Conservation (phyloP, 2,329 filamentous ascomycete species). For the Fusarium sp. region DNA sequence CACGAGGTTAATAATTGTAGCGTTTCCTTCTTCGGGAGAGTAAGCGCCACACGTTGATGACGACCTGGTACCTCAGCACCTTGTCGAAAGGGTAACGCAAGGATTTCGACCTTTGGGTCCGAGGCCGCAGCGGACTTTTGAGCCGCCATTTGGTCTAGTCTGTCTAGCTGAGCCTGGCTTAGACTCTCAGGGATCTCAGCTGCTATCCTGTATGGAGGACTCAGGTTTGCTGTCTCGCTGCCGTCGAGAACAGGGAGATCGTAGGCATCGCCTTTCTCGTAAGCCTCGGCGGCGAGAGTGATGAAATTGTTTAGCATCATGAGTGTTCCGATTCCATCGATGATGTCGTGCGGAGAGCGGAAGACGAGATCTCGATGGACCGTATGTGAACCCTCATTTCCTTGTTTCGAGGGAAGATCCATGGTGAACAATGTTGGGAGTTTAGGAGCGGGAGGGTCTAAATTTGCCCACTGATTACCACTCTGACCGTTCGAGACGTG, state of each 20-base stretch:
- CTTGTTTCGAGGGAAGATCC: background rate
- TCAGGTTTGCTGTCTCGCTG: slow-evolving; percentile 30
- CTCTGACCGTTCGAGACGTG: slow-evolving; percentile 43
- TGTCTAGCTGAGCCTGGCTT: background rate
- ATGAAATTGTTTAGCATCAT: slow-evolving; percentile 52
- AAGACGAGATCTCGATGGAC: slow-evolving; percentile 52
- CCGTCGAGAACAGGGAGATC: slow-evolving; percentile 37
- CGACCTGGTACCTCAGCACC: slow-evolving; percentile 34
- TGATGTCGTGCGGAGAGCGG: slow-evolving; percentile 56
- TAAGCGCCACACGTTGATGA: slow-evolving; percentile 47
- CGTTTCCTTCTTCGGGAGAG: slow-evolving; percentile 35
- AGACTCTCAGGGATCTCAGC: rapidly evolving
- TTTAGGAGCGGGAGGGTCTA: slow-evolving; percentile 52
- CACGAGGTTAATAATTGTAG: slow-evolving; percentile 34
- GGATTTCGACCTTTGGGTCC: background rate
- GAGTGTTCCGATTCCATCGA: slow-evolving; percentile 57
- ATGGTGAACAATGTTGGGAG: slow-evolving; percentile 53
- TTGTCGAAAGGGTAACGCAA: slow-evolving; percentile 39
- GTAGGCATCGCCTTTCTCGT: slow-evolving; percentile 23
- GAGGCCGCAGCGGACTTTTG: slow-evolving; percentile 18
- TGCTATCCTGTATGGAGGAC: slow-evolving; percentile 25
- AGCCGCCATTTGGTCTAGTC: background rate
- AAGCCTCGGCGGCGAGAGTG: slow-evolving; percentile 43
- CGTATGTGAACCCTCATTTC: rapidly evolving
- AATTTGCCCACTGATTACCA: slow-evolving; percentile 53